Evolutionary conservation across 495 filamentous ascomycete genomes (phyloP).

Genomic region (Aspergillus nidulans): DNA sequence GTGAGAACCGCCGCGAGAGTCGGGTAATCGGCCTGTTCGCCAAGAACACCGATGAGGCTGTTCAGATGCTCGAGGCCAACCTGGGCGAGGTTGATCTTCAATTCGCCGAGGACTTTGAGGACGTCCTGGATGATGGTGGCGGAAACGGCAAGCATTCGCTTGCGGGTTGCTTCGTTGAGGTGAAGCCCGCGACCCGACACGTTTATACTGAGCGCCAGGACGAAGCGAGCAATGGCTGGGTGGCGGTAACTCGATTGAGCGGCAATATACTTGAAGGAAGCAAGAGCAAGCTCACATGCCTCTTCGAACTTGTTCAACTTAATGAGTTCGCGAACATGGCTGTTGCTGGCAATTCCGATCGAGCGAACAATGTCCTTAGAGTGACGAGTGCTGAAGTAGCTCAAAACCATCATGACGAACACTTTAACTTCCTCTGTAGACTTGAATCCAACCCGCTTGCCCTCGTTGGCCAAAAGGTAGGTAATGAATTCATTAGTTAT

Average conservation of each 20-base stretch:
- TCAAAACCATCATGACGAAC: slow-evolving; percentile 27
- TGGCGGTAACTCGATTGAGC: slow-evolving; percentile 18
- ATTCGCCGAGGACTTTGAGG: slow-evolving; percentile 11
- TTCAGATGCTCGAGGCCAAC: slow-evolving; percentile 33
- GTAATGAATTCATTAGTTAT: slow-evolving; percentile 24
- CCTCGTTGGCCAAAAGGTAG: slow-evolving; percentile 32
- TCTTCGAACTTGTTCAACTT: slow-evolving; percentile 23
- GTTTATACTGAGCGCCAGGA: slow-evolving; percentile 19
- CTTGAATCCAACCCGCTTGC: slow-evolving; percentile 30
- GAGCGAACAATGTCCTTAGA: slow-evolving; percentile 35
- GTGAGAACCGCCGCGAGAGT: slow-evolving; percentile 33
- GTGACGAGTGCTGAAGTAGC: slow-evolving; percentile 31
- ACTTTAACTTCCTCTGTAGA: slow-evolving; percentile 22
- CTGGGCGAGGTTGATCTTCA: slow-evolving; percentile 26
- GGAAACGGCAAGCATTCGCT: slow-evolving; percentile 16
- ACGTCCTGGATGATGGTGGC: slow-evolving; percentile 17
- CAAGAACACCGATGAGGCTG: slow-evolving; percentile 31
- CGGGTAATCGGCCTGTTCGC: slow-evolving; percentile 34
- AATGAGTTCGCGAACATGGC: slow-evolving; percentile 26
- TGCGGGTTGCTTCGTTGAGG: slow-evolving; percentile 8
- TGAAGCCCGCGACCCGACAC: slow-evolving; percentile 15
- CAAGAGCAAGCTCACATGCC: slow-evolving; percentile 31
- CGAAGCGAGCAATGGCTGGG: slow-evolving; percentile 16
- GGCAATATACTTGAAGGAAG: slow-evolving; percentile 25
- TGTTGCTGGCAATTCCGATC: slow-evolving; percentile 33